Percentiles rank a stretch among this genome's conserved stretches.
These are phyloP conservation scores for Aspergillus bombycis DNA, from an alignment of 2,329 filamentous ascomycete species.

Conservation along the genomic window DNA sequence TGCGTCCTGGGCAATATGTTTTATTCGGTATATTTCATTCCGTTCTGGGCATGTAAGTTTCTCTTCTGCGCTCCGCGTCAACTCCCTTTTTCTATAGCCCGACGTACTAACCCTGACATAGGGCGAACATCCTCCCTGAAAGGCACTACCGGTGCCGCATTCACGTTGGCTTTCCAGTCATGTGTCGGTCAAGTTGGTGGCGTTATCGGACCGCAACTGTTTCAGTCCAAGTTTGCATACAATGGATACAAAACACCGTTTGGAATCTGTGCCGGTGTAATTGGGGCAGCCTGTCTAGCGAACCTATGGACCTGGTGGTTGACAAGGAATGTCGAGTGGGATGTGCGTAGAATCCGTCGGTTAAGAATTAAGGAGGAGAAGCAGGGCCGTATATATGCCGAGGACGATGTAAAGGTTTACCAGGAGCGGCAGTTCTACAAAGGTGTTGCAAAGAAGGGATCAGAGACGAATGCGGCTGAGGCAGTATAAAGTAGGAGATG, in stretches of 20 bases:
- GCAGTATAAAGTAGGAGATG: neutral
- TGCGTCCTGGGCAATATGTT: slow-evolving; percentile 21
- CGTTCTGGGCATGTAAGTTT: slow-evolving; percentile 20
- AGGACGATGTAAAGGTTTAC: slow-evolving; percentile 15
- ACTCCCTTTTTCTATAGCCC: neutral
- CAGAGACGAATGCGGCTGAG: neutral
- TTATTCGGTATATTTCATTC: slow-evolving; percentile 18
- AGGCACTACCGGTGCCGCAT: slow-evolving; percentile 15
- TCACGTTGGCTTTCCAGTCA: slow-evolving; percentile 17
- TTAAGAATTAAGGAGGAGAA: slow-evolving; percentile 6
- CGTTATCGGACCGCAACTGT: slow-evolving; percentile 14
- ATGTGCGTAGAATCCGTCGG: neutral
- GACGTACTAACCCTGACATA: neutral
- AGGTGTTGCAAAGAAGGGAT: neutral
- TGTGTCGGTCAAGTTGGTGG: slow-evolving; percentile 19
- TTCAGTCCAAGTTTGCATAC: slow-evolving; percentile 11
- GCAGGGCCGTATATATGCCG: slow-evolving; percentile 13
- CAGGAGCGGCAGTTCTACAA: slow-evolving; percentile 12
- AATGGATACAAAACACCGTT: slow-evolving; percentile 20
- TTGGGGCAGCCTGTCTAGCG: slow-evolving; percentile 12
- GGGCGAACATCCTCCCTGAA: slow-evolving; percentile 8
- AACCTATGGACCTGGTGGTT: slow-evolving; percentile 18
- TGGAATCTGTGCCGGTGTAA: slow-evolving; percentile 11
- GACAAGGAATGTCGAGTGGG: slow-evolving; percentile 11
- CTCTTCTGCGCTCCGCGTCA: neutral